phyloP scores from a whole-genome alignment of 1,284 basidiomycete genomes.

The Tetrapyrgos nigripes region DNA sequence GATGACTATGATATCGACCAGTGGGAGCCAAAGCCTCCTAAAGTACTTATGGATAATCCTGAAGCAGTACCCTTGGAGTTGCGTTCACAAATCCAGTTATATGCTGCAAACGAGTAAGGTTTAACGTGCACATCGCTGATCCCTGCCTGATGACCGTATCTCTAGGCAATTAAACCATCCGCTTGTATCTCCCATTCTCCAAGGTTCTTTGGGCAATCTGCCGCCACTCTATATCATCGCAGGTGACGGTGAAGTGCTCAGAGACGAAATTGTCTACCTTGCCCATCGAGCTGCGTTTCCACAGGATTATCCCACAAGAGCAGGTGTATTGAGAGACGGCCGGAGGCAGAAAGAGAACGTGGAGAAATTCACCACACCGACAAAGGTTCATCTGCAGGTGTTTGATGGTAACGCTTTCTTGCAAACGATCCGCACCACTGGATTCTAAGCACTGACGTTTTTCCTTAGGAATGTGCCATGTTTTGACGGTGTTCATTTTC shows the following conservation, averaged over 20 bases:
- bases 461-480: slow-evolving; percentile 64
- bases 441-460: neutral
- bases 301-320: slow-evolving; percentile 66
- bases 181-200: slow-evolving; percentile 76
- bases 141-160: neutral
- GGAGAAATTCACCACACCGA: slow-evolving; percentile 66
- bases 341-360: slow-evolving; percentile 58
- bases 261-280: slow-evolving; percentile 84
- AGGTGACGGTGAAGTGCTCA: slow-evolving; percentile 80
- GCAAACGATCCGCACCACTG: neutral
- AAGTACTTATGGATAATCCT: slow-evolving; percentile 62
- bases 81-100: slow-evolving; percentile 79
- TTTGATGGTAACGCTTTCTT: slow-evolving; percentile 54
- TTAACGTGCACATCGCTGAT: neutral
- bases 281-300: slow-evolving; percentile 89
- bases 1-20: slow-evolving; percentile 40
- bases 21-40: slow-evolving; percentile 64
- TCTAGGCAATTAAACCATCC: slow-evolving; percentile 80
- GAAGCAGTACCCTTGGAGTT: slow-evolving; percentile 54
- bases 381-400: slow-evolving; percentile 83
- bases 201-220: slow-evolving; percentile 84
- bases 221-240: slow-evolving; percentile 83
- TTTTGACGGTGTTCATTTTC: slow-evolving; percentile 77
- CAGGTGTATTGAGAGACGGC: slow-evolving; percentile 56
- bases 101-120: slow-evolving; percentile 80